Base-by-base conservation (phyloP, 2,329 filamentous ascomycete species). In the Plenodomus lindquistii region DNA sequence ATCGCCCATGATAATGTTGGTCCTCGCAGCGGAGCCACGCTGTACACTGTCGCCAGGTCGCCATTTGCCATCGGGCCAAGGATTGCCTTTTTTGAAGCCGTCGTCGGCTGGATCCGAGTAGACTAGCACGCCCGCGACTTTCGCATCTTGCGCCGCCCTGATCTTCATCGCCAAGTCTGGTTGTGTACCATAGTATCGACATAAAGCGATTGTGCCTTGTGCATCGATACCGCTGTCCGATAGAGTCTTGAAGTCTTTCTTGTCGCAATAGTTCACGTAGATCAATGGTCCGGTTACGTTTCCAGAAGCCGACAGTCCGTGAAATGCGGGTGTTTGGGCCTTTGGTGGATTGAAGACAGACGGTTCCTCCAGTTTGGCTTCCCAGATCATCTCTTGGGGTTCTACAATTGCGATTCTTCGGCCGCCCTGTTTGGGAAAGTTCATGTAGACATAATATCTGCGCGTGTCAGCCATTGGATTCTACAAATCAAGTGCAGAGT, bases 51-150 rank as follows among this genome's bases (percentile, higher is more conserved):
- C 90, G 1, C 81, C 80, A 0, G 92, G 90, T 83, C 93, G 87
- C 72, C 81, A 95, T 19, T 85, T 84, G 29, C 91, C 92, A 19
- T 88, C 78, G 0, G 93, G 92, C 57, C 86, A 91, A 0, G 84
- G 79, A 1, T 85, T 78, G 3, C 91, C 92, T 57, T 83, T 83
- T 21, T 82, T 72, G 63, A 92, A 94, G 1, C 91, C 91, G 66
- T 96, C 88, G 42, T 97, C 88, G 1, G 81, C 80, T 0, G 93
- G 93, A 67, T 97, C 94, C 42, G 87, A 96, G 76, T 97, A 99
- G 48, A 96, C 89, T 46, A 99, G 83, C 63, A 91, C 95, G 13
- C 93, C 94, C 2, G 81, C 85, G 55, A 91, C 94, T 1, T 94
- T 94, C 13, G 88, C 89, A 60, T 90, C 71, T 72, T 97, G 89